Evolutionary conservation across 306 rosid species (phyloP).

Genomic region (Vigna hirtella): DNA sequence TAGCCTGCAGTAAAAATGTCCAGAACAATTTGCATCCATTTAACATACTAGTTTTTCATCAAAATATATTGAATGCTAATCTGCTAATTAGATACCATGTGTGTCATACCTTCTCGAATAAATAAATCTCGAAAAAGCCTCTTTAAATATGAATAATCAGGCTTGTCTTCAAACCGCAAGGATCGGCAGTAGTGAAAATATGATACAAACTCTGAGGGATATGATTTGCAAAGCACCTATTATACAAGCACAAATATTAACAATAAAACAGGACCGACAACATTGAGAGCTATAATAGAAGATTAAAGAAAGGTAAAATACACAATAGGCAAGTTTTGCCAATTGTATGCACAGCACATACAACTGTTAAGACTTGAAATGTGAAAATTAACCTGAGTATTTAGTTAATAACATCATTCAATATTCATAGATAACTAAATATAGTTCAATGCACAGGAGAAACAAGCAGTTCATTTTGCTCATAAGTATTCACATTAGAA

Average conservation of each 20-base stretch:
- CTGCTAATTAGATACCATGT: conserved; percentile 2
- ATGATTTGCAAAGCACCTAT: conserved; percentile 91
- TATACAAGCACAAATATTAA: conserved; percentile 44
- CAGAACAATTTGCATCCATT: conserved; percentile 38
- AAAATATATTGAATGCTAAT: conserved; percentile 33
- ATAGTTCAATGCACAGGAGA: conserved; percentile 18
- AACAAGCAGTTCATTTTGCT: conserved; percentile 13
- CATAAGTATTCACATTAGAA: conserved; percentile 3
- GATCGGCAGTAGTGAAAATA: conserved; percentile 96
- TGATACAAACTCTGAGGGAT: conserved; percentile 94
- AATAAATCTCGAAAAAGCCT: conserved; percentile 96
- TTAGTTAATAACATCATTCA: conserved; percentile 4
- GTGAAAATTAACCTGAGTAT: conserved; percentile 13
- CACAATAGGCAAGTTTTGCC: conserved; percentile 25
- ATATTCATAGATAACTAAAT: conserved; percentile 15
- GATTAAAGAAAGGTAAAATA: conserved; percentile 8
- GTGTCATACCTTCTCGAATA: conserved; percentile 82
- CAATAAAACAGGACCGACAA: conserved; percentile 38
- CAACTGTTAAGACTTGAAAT: background rate
- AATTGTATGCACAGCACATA: conserved; percentile 16
- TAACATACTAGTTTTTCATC: conserved; percentile 14
- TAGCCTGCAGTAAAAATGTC: conserved; percentile 66
- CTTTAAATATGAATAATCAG: conserved; percentile 95
- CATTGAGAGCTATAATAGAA: conserved; percentile 17
- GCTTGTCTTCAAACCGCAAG: conserved; percentile 96